Conservation (phyloP, 163 green algal genomes). For the Scenedesmus sp. region DNA sequence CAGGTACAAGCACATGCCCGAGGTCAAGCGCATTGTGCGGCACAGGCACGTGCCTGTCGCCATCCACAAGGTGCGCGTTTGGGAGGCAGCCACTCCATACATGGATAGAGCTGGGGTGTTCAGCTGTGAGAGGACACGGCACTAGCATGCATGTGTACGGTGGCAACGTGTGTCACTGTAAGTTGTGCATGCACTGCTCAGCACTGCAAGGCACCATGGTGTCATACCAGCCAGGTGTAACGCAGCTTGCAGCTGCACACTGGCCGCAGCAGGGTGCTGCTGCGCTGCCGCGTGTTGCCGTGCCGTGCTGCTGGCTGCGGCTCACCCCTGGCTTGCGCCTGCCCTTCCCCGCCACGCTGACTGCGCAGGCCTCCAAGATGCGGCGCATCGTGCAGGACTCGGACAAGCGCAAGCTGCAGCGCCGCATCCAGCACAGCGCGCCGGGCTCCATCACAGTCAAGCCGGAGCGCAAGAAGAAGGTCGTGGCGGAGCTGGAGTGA, state of each 20-base stretch:
- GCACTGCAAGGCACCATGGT: no score
- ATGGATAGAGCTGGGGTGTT: background rate
- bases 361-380: slow-evolving; percentile 73
- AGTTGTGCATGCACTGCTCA: background rate
- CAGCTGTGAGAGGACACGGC: background rate
- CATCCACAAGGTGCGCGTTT: slow-evolving; percentile 80
- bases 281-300: no score
- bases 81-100: background rate
- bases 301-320: no score
- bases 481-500: slow-evolving; percentile 91
- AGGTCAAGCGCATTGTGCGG: slow-evolving; percentile 91
- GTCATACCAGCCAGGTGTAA: background rate
- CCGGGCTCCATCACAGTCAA: slow-evolving; percentile 85
- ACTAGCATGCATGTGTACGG: background rate
- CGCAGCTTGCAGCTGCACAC: background rate
- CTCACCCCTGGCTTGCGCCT: no score
- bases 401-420: slow-evolving; percentile 81
- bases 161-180: background rate
- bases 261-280: background rate
- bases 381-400: slow-evolving; percentile 81
- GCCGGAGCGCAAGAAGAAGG: slow-evolving; percentile 92
- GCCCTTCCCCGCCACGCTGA: no score
- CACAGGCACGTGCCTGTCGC: slow-evolving; percentile 87
- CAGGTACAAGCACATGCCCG: slow-evolving; percentile 95
- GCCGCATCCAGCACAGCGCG: slow-evolving; percentile 85